Conservation (phyloP, 805 yeast species). For the Lipomyces orientalis region DNA sequence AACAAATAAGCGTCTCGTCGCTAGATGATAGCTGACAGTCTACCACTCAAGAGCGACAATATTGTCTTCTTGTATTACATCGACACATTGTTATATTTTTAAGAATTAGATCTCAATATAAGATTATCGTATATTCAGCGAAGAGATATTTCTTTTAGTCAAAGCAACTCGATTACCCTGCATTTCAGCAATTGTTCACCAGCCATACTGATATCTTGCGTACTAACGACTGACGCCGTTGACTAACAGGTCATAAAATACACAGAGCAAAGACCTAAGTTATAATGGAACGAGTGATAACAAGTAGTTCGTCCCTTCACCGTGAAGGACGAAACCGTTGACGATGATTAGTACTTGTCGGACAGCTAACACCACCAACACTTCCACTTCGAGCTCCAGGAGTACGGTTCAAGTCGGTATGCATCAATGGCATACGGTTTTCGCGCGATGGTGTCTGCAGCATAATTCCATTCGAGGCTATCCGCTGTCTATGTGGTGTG, state of each 20-base stretch:
- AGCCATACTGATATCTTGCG: not conserved
- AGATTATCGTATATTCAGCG: too few relatives aligned
- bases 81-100: too few relatives aligned
- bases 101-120: too few relatives aligned
- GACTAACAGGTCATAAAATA: not conserved
- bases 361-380: not conserved
- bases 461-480: not conserved
- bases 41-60: too few relatives aligned
- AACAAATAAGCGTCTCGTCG: too few relatives aligned
- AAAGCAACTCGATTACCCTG: not conserved
- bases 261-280: not conserved
- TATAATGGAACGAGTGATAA: not conserved
- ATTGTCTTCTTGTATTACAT: too few relatives aligned
- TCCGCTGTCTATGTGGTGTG: not conserved
- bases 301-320: not conserved
- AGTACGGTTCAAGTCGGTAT: not conserved
- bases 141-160: too few relatives aligned
- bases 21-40: too few relatives aligned
- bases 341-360: not conserved
- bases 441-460: not conserved
- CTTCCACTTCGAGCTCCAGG: constrained; percentile 4
- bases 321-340: not conserved
- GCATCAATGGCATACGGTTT: constrained; percentile 1
- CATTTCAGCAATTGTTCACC: not conserved
- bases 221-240: not conserved